Evolutionary conservation across 1,139 yeast species (phyloP).

Genomic region (Debaryomycetaceae sp.): DNA sequence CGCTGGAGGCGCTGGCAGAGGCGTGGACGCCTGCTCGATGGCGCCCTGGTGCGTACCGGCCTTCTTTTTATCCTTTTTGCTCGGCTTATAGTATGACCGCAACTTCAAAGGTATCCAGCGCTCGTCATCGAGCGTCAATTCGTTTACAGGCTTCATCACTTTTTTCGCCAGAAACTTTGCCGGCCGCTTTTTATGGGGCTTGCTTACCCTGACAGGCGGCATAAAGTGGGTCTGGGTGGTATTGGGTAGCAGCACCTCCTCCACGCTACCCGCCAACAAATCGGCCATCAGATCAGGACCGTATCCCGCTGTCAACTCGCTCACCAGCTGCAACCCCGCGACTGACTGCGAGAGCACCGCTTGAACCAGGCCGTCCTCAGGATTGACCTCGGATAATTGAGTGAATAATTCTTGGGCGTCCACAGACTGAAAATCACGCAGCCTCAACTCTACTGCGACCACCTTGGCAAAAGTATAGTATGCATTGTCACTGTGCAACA

Average conservation of each 20-base stretch:
- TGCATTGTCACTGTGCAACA: slow-evolving; percentile 1
- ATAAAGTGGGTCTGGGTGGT: slow-evolving; percentile 1
- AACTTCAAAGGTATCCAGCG: slow-evolving; percentile 89
- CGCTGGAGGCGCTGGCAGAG: slow-evolving; percentile 10
- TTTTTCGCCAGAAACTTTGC: slow-evolving; percentile 31
- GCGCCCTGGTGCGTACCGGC: slow-evolving; percentile 58
- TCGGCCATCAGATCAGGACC: slow-evolving; percentile 16
- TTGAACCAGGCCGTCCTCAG: slow-evolving; percentile 23
- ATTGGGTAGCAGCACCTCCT: slow-evolving; percentile 2
- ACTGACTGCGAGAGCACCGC: slow-evolving; percentile 15
- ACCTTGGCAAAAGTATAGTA: slow-evolving; percentile 33
- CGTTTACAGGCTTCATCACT: slow-evolving; percentile 19
- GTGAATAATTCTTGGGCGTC: slow-evolving; percentile 21
- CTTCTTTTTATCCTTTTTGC: slow-evolving; percentile 48
- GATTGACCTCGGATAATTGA: slow-evolving; percentile 15
- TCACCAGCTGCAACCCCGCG: slow-evolving; percentile 21
- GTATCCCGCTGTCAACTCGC: slow-evolving; percentile 18
- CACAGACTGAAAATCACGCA: slow-evolving; percentile 14
- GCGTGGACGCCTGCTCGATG: slow-evolving; percentile 37
- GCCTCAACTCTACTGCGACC: slow-evolving; percentile 35
- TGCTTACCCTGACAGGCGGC: slow-evolving; percentile 3
- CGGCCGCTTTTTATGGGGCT: slow-evolving; percentile 9
- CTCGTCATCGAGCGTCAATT: slow-evolving; percentile 37
- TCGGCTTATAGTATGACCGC: slow-evolving; percentile 73
- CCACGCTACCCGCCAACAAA: slow-evolving; percentile 1